A percentile compares a stretch with the other conserved stretches of the same genome.
Evolutionary conservation across 345 rosid species (phyloP).

Genomic region (Hibiscus syriacus): DNA sequence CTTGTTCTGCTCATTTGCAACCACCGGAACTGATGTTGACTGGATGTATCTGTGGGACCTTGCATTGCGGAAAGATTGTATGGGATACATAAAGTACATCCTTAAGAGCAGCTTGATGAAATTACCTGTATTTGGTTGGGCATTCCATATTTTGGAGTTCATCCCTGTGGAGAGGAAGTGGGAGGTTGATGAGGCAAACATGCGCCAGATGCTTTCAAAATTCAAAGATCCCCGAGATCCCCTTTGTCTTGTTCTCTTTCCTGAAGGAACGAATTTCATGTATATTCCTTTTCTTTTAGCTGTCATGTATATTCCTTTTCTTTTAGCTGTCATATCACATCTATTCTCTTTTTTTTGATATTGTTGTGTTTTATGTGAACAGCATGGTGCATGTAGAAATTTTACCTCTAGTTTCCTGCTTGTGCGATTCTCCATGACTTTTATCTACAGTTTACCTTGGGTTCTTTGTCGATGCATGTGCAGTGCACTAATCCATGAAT

Average conservation of each 20-base stretch:
- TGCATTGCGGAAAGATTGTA: conserved; percentile 60
- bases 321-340: background rate
- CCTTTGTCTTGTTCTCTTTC: conserved; percentile 88
- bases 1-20: conserved; percentile 73
- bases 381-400: background rate
- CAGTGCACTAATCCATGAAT: background rate
- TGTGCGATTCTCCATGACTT: background rate
- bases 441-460: background rate
- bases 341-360: background rate
- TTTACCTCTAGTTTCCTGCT: background rate
- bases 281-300: no score
- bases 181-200: no score
- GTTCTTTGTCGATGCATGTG: background rate
- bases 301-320: conserved; percentile 37
- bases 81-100: no score
- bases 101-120: no score
- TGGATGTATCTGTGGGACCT: conserved; percentile 84
- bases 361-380: background rate
- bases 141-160: no score
- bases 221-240: conserved; percentile 66
- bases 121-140: no score
- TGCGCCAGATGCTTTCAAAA: no score
- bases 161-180: no score
- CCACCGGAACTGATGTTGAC: conserved; percentile 72
- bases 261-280: conserved; percentile 92